phyloP scores from a whole-genome alignment of 2,329 filamentous ascomycete species.

The Cercospora sp. region DNA sequence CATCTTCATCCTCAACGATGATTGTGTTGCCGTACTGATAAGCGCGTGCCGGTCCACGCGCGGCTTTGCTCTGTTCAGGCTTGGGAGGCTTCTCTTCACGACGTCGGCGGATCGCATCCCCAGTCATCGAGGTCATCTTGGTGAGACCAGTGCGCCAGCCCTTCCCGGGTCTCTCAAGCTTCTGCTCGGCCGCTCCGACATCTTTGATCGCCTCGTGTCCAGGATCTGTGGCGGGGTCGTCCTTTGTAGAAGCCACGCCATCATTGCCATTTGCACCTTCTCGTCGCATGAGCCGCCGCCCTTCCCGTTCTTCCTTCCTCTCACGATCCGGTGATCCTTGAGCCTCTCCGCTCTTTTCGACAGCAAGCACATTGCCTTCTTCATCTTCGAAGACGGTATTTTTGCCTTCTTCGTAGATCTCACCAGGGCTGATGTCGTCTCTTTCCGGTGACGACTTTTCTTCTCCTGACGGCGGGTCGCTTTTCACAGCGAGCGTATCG shows the following conservation, averaged over 20 bases:
- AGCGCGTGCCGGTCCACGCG: slow-evolving; percentile 71
- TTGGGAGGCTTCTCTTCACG: slow-evolving; percentile 39
- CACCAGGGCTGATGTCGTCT: slow-evolving; percentile 45
- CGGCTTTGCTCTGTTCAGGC: slow-evolving; percentile 47
- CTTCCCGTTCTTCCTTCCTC: slow-evolving; percentile 59
- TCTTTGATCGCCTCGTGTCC: slow-evolving; percentile 49
- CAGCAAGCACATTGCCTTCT: slow-evolving; percentile 79
- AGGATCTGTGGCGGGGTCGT: slow-evolving; percentile 47
- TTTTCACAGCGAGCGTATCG: slow-evolving; percentile 46
- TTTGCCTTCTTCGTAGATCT: slow-evolving; percentile 79
- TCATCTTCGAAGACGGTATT: slow-evolving; percentile 79
- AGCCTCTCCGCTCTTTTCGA: slow-evolving; percentile 52
- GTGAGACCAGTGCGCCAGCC: slow-evolving; percentile 44
- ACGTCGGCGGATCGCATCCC: slow-evolving; percentile 45
- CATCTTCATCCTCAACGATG: slow-evolving; percentile 83
- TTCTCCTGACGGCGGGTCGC: slow-evolving; percentile 27
- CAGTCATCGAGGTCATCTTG: slow-evolving; percentile 44
- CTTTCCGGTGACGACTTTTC: slow-evolving; percentile 23
- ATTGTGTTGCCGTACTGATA: slow-evolving; percentile 89
- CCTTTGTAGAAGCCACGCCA: slow-evolving; percentile 50
- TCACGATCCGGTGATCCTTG: slow-evolving; percentile 58
- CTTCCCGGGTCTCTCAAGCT: slow-evolving; percentile 47
- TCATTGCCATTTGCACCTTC: slow-evolving; percentile 42
- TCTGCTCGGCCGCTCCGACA: slow-evolving; percentile 77
- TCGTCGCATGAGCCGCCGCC: slow-evolving; percentile 56